Conservation (phyloP, 768 basidiomycete species). For the Mycena belliarum region DNA sequence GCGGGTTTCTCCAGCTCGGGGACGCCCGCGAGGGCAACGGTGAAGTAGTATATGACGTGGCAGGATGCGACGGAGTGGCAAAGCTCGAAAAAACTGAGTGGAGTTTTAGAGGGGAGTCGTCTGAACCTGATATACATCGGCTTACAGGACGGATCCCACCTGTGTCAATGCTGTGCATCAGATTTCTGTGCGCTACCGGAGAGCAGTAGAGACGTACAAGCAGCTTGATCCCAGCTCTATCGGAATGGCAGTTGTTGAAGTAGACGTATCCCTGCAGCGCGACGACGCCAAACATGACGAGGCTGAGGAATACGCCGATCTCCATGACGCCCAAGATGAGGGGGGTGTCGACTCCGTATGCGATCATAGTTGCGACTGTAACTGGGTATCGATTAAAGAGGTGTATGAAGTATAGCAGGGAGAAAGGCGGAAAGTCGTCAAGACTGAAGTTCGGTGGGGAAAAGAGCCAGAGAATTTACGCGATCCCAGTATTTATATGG, state of each 20-base stretch:
- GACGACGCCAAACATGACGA: slow-evolving; percentile 15
- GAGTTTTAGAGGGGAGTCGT: not conserved
- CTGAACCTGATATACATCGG: not conserved
- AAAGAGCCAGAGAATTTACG: not conserved
- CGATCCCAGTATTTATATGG: not conserved
- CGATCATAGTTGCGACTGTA: slow-evolving; percentile 11
- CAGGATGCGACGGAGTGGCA: slow-evolving; percentile 14
- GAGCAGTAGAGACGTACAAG: not conserved
- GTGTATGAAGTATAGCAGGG: not conserved
- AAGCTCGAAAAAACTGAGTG: slow-evolving; percentile 10
- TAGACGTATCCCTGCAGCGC: slow-evolving; percentile 15
- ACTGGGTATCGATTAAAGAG: not conserved
- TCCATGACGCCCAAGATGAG: slow-evolving; percentile 10
- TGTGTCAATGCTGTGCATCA: not conserved
- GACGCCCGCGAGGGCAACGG: slow-evolving; percentile 28
- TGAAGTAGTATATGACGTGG: slow-evolving; percentile 33
- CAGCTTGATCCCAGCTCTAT: slow-evolving; percentile 4
- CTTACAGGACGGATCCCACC: slow-evolving; percentile 14
- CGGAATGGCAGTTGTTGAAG: slow-evolving; percentile 2
- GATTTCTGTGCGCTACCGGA: not conserved
- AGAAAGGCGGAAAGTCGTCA: slow-evolving; percentile 10
- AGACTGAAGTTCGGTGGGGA: slow-evolving; percentile 5
- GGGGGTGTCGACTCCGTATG: slow-evolving; percentile 13
- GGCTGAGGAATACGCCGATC: slow-evolving; percentile 13
- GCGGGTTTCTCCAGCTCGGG: slow-evolving; percentile 23